Conservation (phyloP, 805 yeast species). For the Diddensiella caesifluorescens region DNA sequence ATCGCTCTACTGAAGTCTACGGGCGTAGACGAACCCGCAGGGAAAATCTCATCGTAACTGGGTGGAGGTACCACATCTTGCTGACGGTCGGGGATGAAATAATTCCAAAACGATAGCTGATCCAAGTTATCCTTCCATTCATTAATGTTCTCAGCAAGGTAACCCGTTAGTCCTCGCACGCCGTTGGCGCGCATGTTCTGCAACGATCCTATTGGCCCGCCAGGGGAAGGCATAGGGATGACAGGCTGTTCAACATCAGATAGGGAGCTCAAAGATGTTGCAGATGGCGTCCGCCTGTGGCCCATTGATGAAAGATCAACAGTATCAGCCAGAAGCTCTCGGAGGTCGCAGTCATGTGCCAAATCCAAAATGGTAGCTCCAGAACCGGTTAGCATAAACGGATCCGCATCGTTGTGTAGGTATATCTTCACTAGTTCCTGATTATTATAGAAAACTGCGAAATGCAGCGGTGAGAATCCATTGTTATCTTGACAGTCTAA, state of each 20-base stretch:
- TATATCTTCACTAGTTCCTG: conserved; percentile 58
- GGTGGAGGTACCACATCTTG: conserved; percentile 20
- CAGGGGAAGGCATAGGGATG: background rate
- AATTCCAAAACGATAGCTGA: conserved; percentile 15
- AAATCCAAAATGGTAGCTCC: conserved; percentile 34
- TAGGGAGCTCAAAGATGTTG: background rate
- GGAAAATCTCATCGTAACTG: conserved; percentile 27
- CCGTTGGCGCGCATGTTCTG: background rate
- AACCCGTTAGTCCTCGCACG: background rate
- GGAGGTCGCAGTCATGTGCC: conserved; percentile 15
- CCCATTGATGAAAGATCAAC: background rate
- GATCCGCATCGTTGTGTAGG: conserved; percentile 58
- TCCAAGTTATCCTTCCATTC: conserved; percentile 4
- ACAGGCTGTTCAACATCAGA: background rate
- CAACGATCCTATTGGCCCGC: background rate
- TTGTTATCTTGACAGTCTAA: conserved; percentile 63
- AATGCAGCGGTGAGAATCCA: conserved; percentile 84
- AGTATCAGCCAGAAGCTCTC: conserved; percentile 11
- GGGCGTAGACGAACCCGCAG: conserved; percentile 18
- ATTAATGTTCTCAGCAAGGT: background rate
- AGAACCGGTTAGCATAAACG: conserved; percentile 46
- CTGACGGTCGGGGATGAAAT: conserved; percentile 11
- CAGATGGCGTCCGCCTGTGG: conserved; percentile 2
- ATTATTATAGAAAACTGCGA: conserved; percentile 74
- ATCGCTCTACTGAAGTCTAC: conserved; percentile 20